These are phyloP conservation scores for Lentinula boryana DNA, from an alignment of 768 basidiomycete species.

Conservation along the genomic window DNA sequence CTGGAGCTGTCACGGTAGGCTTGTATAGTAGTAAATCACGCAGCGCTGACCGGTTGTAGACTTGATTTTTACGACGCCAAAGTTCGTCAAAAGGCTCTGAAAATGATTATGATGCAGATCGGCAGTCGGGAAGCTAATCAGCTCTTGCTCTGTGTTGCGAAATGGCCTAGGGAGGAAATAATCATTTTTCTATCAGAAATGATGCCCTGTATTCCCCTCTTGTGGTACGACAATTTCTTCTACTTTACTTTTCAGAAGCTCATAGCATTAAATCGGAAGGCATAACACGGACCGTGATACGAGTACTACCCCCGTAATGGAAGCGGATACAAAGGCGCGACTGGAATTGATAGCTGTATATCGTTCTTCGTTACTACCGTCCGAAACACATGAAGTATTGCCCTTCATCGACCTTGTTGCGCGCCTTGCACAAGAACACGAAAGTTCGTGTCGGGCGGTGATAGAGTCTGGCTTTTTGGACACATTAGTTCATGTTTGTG, in stretches of 20 bases:
- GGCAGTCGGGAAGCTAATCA: constrained; percentile 10
- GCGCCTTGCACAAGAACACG: constrained; percentile 6
- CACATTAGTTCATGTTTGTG: neutral
- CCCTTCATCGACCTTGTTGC: constrained; percentile 9
- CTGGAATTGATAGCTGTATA: constrained; percentile 8
- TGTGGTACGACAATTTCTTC: constrained; percentile 3
- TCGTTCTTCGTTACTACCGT: constrained; percentile 8
- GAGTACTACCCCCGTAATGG: neutral
- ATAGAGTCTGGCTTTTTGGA: constrained; percentile 5
- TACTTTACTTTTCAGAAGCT: neutral
- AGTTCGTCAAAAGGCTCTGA: constrained; percentile 10
- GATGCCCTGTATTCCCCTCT: constrained; percentile 7
- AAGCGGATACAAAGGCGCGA: neutral
- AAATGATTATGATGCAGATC: constrained; percentile 12
- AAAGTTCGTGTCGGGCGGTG: neutral
- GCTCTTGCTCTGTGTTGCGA: constrained; percentile 6
- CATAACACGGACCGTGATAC: neutral
- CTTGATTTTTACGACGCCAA: constrained; percentile 10
- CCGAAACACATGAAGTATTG: constrained; percentile 6
- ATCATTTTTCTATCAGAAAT: constrained; percentile 10
- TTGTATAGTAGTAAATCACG: neutral
- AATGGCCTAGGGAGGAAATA: constrained; percentile 11
- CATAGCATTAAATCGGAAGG: neutral
- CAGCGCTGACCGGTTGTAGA: neutral
- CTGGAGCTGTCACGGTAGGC: constrained; percentile 11